phyloP scores from a whole-genome alignment of 1,139 yeast genomes.

The Nadsonia starkeyi-henricii region DNA sequence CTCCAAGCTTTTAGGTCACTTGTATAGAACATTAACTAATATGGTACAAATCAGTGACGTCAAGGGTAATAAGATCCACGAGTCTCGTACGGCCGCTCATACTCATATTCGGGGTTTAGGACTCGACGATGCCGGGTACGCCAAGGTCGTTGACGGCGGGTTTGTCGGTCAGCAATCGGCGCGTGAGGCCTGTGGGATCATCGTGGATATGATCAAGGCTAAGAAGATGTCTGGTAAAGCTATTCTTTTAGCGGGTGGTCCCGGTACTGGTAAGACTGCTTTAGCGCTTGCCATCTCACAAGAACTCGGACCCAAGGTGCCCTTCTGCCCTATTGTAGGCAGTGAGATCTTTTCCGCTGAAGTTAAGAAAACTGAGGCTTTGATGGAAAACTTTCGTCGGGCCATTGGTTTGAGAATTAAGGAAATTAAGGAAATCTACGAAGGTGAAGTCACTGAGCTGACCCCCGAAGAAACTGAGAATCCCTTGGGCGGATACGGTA shows the following conservation, averaged over 20 bases:
- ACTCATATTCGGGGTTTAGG: constrained; percentile 96
- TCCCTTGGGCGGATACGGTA: constrained; percentile 95
- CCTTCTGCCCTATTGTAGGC: constrained; percentile 96
- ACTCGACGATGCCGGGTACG: constrained; percentile 76
- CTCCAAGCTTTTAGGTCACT: too few species aligned
- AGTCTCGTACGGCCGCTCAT: constrained; percentile 86
- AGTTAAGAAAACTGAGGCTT: constrained; percentile 90
- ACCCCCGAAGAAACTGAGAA: constrained; percentile 96
- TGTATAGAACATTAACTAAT: background rate
- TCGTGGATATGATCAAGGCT: constrained; percentile 86
- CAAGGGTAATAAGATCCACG: constrained; percentile 42
- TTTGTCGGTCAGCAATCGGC: constrained; percentile 93
- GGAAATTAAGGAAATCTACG: constrained; percentile 95
- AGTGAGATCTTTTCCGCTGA: constrained; percentile 92
- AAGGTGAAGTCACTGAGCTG: constrained; percentile 93
- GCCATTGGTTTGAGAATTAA: constrained; percentile 93
- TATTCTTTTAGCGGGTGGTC: constrained; percentile 90
- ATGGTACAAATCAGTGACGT: constrained; percentile 85
- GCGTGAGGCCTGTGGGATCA: constrained; percentile 92
- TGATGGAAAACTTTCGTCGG: constrained; percentile 94
- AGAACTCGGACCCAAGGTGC: constrained; percentile 95
- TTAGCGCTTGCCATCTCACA: constrained; percentile 91
- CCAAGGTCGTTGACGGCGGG: constrained; percentile 80
- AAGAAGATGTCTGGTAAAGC: constrained; percentile 95
- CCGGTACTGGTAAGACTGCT: constrained; percentile 97